phyloP scores from a whole-genome alignment of 768 basidiomycete genomes.

The Lentinula sp. region DNA sequence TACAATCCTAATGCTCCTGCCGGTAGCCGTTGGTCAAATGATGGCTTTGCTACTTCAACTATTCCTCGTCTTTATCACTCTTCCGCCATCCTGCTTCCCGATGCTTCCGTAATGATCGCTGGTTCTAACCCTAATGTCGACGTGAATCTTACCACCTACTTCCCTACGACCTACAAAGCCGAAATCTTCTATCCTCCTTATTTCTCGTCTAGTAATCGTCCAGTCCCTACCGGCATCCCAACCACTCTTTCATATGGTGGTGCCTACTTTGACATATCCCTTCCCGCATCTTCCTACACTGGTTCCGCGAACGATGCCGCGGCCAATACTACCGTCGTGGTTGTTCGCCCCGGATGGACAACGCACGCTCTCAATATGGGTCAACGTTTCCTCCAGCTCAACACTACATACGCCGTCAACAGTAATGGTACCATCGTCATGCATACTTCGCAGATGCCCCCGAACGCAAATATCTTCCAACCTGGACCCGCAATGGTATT shows the following conservation, averaged over 20 bases:
- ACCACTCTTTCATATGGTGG: slow-evolving; percentile 80
- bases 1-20: slow-evolving; percentile 72
- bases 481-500: slow-evolving; percentile 86
- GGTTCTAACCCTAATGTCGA: slow-evolving; percentile 94
- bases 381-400: slow-evolving; percentile 74
- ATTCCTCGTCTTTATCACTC: slow-evolving; percentile 91
- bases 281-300: slow-evolving; percentile 63
- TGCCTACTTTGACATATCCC: slow-evolving; percentile 63
- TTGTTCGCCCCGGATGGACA: slow-evolving; percentile 79
- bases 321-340: slow-evolving; percentile 65
- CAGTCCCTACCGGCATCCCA: slow-evolving; percentile 65
- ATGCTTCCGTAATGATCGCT: slow-evolving; percentile 79
- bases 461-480: slow-evolving; percentile 80
- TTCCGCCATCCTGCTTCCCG: slow-evolving; percentile 79
- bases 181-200: slow-evolving; percentile 93
- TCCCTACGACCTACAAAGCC: slow-evolving; percentile 73
- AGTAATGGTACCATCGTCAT: slow-evolving; percentile 73
- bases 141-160: slow-evolving; percentile 54
- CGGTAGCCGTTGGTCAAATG: slow-evolving; percentile 74
- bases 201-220: slow-evolving; percentile 65
- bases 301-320: slow-evolving; percentile 67
- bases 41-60: slow-evolving; percentile 51
- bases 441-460: slow-evolving; percentile 78
- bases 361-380: slow-evolving; percentile 89
- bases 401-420: slow-evolving; percentile 80